A percentile compares a stretch with the other conserved stretches of the same genome.
Conservation (phyloP, 371 early-diverging fungal genomes). For the Mucor racemosus region DNA sequence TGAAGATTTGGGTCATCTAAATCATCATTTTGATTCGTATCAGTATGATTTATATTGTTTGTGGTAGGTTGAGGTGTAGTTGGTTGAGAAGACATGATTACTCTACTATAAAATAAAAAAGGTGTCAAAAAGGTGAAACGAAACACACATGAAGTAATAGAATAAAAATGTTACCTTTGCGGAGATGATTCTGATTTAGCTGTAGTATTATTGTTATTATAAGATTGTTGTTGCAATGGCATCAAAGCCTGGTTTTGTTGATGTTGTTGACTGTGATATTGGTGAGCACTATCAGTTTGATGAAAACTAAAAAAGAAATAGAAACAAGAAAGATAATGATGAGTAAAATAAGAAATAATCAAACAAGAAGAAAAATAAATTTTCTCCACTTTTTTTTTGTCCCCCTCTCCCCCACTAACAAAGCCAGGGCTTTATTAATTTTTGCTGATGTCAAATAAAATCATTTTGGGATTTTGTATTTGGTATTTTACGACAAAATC, state of each 20-base stretch:
- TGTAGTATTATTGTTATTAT: not conserved
- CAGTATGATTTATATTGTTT: not conserved
- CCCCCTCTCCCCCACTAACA: not conserved
- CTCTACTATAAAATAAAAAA: not conserved
- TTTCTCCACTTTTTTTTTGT: conserved; percentile 4
- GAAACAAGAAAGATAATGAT: no score
- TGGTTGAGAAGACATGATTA: conserved; percentile 27
- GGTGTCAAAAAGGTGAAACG: conserved; percentile 8
- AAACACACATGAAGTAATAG: conserved; percentile 18
- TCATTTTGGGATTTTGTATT: no score
- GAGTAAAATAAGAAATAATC: no score
- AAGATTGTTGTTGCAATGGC: conserved; percentile 9
- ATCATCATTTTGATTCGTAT: not conserved
- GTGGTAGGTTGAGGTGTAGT: conserved; percentile 26
- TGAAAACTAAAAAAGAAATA: conserved; percentile 5
- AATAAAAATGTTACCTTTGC: conserved; percentile 20
- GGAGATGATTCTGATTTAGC: conserved; percentile 15
- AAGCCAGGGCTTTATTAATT: conserved; percentile 4
- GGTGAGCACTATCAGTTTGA: not conserved
- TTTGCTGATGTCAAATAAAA: conserved; percentile 14
- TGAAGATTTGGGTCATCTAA: not conserved
- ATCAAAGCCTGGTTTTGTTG: conserved; percentile 19
- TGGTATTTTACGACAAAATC: not conserved
- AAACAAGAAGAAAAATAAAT: not conserved
- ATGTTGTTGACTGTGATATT: conserved; percentile 3